Base-by-base conservation (phyloP, 192 early-diverging fungal species). In the Mortierella hygrophila region DNA sequence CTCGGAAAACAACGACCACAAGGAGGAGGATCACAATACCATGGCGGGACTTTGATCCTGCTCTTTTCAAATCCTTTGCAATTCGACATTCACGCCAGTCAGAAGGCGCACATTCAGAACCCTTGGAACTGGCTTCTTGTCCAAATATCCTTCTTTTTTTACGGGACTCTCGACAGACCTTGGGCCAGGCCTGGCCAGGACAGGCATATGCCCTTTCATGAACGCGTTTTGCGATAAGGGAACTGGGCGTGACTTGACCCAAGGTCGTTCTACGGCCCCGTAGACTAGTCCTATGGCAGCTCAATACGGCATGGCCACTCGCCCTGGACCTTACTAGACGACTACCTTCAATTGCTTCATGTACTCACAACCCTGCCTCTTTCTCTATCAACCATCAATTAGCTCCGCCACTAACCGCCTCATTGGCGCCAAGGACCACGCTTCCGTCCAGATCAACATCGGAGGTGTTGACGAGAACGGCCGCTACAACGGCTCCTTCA, bases 361-460 rank as follows among this genome's bases (percentile, higher is more conserved):
- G 8, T 65, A 65, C 29, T 65, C 29, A 65, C 46, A 49, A 72
- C 38, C 13, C 35, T 57, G 5, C 26, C 49, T 21, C 9, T 57
- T 57, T 38, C 47, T 63, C 32, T 65, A 10, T 44, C 8, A 57
- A 70, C 29, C 3, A 57, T 13, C 7, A 52, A 52, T 85, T 85
- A 95, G 96, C 97, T 97, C 97, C 71, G 98, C 97, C 90, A 99
- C 98, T 88, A 96, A 96, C 92, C 97, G 98, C 89, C 94, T 99
- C 76, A 98, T 99, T 90, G 95, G 92, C 83, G 95, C 98, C 92
- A 98, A 99, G 95, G 98, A 99, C 92, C 98, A 99, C 93, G 95
- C 98, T 72, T 94, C 97, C 46, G 96, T 99, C 91, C 98, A 99
- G 92, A 94, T 99, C 94, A 99, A 97, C 95, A 90, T 99, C 87